These are phyloP conservation scores for Globisporangium cylindrosporum DNA, from an alignment of 352 stramenopile species.

Conservation along the genomic window DNA sequence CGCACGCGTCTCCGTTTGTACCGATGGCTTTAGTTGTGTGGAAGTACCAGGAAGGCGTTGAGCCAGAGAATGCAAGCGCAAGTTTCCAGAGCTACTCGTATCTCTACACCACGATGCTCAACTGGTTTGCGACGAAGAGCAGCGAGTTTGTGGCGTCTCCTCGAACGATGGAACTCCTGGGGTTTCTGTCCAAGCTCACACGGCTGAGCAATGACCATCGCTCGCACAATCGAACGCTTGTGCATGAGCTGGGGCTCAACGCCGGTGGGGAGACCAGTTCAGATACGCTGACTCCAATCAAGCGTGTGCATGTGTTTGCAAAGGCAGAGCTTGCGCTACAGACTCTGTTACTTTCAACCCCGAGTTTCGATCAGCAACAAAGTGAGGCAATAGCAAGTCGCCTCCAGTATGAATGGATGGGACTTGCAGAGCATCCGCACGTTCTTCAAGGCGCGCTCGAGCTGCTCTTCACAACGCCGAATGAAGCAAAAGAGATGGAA, in stretches of 20 bases:
- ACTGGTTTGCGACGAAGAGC: constrained; percentile 32
- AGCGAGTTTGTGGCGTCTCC: constrained; percentile 31
- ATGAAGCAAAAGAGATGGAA: background rate
- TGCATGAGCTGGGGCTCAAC: constrained; percentile 1
- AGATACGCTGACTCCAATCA: background rate
- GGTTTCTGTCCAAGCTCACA: constrained; percentile 19
- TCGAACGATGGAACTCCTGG: constrained; percentile 37
- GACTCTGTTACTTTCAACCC: background rate
- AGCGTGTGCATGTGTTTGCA: background rate
- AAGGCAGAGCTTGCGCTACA: background rate
- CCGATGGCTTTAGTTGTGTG: constrained; percentile 24
- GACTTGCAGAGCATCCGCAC: constrained; percentile 17
- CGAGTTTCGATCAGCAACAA: background rate
- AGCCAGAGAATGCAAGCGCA: constrained; percentile 4
- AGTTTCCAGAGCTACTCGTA: constrained; percentile 32
- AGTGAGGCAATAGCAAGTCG: background rate
- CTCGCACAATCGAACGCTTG: background rate
- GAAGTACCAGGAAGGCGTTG: constrained; percentile 14
- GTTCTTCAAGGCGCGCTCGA: constrained; percentile 24
- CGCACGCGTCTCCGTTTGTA: constrained; percentile 28
- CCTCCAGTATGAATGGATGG: constrained; percentile 19
- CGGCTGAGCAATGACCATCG: background rate
- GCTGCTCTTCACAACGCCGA: constrained; percentile 10
- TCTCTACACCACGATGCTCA: constrained; percentile 36
- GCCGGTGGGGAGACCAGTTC: background rate